These are phyloP conservation scores for Lipomyces sp. DNA, from an alignment of 805 yeast species.

Conservation along the genomic window DNA sequence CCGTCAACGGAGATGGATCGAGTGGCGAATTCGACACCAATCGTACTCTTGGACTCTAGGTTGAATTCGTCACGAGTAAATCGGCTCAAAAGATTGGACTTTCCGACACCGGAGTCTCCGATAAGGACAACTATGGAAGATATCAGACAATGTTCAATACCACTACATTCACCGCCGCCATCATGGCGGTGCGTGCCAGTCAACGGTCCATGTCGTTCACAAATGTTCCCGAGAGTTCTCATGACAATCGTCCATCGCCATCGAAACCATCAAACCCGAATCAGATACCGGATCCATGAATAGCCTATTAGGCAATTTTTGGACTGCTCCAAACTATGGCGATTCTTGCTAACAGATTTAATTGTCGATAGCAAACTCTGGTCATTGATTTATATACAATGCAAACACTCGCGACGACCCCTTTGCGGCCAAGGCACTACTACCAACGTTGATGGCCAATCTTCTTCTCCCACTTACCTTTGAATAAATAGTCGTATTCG, in stretches of 20 bases:
- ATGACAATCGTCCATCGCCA: not conserved
- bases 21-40: constrained; percentile 98
- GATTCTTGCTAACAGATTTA: not conserved
- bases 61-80: constrained; percentile 96
- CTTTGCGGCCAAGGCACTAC: constrained; percentile 1
- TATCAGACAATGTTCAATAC: constrained; percentile 8
- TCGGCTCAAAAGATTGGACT: constrained; percentile 88
- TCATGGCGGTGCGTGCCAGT: not conserved
- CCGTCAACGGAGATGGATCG: constrained; percentile 94
- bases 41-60: constrained; percentile 90
- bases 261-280: not conserved
- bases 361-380: not conserved
- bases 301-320: not conserved
- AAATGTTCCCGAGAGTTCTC: not conserved
- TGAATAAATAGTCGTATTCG: constrained; percentile 91
- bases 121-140: constrained; percentile 73
- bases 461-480: constrained; percentile 48
- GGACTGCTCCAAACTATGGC: not conserved
- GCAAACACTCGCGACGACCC: not conserved
- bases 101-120: constrained; percentile 98
- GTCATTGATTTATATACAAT: not conserved
- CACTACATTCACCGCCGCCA: not conserved
- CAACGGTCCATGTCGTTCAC: constrained; percentile 1
- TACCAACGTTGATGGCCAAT: not conserved
- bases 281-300: not conserved